Percentiles rank a stretch among this genome's conserved stretches.
These are phyloP conservation scores for Penicillium lividum DNA, from an alignment of 495 filamentous ascomycete species.

Conservation along the genomic window DNA sequence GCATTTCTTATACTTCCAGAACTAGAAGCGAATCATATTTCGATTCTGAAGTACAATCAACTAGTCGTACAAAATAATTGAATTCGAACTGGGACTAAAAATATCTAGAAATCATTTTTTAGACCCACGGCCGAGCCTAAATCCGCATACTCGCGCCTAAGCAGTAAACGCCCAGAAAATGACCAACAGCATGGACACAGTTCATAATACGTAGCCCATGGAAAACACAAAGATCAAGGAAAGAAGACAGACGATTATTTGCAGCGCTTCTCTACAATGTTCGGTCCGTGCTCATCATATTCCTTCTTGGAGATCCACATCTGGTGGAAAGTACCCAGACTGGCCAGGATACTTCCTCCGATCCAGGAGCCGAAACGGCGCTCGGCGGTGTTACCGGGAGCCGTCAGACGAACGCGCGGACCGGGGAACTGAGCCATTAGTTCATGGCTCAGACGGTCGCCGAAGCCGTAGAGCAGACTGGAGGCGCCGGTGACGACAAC, in stretches of 20 bases:
- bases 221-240: slow-evolving; percentile 4
- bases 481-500: slow-evolving; percentile 92
- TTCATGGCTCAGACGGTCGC: slow-evolving; percentile 82
- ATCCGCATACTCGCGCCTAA: slow-evolving; percentile 20
- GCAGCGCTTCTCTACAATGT: slow-evolving; percentile 64
- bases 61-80: slow-evolving; percentile 4
- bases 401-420: slow-evolving; percentile 78
- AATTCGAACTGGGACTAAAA: not conserved
- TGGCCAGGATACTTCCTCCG: slow-evolving; percentile 92
- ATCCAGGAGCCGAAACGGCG: slow-evolving; percentile 92
- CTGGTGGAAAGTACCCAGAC: slow-evolving; percentile 98
- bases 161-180: slow-evolving; percentile 19
- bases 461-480: slow-evolving; percentile 83
- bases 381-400: slow-evolving; percentile 82
- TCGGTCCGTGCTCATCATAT: slow-evolving; percentile 59
- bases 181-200: slow-evolving; percentile 9
- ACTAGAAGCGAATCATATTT: not conserved
- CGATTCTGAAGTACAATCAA: slow-evolving; percentile 1
- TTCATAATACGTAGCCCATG: slow-evolving; percentile 23
- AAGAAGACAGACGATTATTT: slow-evolving; percentile 36
- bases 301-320: slow-evolving; percentile 90
- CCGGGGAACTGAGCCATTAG: slow-evolving; percentile 76
- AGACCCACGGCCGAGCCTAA: slow-evolving; percentile 15
- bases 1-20: not conserved
- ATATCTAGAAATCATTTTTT: slow-evolving; percentile 19